phyloP scores from a whole-genome alignment of 2,329 filamentous ascomycete species.

The Cladosporium sp. region DNA sequence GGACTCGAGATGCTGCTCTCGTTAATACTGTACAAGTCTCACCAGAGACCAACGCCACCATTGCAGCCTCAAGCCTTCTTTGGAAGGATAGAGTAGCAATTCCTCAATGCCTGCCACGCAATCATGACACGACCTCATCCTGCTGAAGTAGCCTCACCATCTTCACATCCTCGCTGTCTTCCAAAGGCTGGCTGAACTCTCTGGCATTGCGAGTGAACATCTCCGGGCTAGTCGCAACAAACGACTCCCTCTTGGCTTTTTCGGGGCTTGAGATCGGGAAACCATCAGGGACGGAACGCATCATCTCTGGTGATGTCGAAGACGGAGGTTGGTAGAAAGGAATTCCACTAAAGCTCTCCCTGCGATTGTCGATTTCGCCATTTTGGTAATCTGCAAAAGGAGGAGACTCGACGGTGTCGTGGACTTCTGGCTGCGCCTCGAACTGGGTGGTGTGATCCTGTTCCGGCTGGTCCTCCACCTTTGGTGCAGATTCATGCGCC shows the following conservation, averaged over 20 bases:
- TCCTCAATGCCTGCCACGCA: background rate
- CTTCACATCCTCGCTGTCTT: constrained; percentile 9
- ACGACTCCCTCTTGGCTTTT: constrained; percentile 29
- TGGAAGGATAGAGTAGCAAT: background rate
- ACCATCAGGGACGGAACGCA: constrained; percentile 25
- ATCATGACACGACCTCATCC: background rate
- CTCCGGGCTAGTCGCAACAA: constrained; percentile 17
- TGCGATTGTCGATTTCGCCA: constrained; percentile 7
- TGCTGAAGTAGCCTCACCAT: constrained; percentile 1
- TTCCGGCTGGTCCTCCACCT: background rate
- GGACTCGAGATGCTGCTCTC: constrained; percentile 6
- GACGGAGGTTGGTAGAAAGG: constrained; percentile 34
- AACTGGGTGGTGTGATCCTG: background rate
- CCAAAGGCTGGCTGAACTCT: constrained; percentile 13
- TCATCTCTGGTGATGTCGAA: constrained; percentile 32
- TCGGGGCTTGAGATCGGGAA: constrained; percentile 10
- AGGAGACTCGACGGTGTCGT: constrained; percentile 21
- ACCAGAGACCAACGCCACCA: background rate
- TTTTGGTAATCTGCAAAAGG: background rate
- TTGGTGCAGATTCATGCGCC: background rate
- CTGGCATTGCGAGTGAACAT: constrained; percentile 16
- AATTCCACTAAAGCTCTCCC: constrained; percentile 7
- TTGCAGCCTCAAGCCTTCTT: background rate
- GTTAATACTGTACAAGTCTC: constrained; percentile 18
- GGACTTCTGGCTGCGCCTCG: constrained; percentile 14